Conservation (phyloP, 2,329 filamentous ascomycete species). For the Macrophomina phaseolina region DNA sequence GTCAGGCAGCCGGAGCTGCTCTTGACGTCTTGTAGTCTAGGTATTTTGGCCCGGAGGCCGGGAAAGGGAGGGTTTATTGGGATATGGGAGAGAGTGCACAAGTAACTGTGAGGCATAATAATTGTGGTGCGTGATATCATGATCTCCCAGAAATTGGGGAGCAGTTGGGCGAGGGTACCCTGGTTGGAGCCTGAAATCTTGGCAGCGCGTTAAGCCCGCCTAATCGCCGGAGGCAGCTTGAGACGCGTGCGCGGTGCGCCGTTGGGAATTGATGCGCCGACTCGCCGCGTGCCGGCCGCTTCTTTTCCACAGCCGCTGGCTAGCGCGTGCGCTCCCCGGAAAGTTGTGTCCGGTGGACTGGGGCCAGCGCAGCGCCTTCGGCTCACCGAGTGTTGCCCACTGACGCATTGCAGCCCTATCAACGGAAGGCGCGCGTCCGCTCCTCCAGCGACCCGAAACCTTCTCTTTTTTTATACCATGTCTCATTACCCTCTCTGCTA, state of each 20-base stretch:
- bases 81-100: constrained; percentile 1
- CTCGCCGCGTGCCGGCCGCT: neutral
- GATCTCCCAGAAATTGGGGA: constrained; percentile 2
- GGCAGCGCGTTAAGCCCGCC: constrained; percentile 11
- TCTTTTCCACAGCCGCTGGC: neutral
- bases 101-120: neutral
- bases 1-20: constrained; percentile 1
- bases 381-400: constrained; percentile 21
- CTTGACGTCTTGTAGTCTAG: constrained; percentile 18
- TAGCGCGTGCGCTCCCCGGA: no score
- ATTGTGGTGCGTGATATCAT: constrained; percentile 18
- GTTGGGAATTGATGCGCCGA: neutral
- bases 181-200: constrained; percentile 15
- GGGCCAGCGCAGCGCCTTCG: neutral
- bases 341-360: neutral
- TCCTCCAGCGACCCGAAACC: constrained; percentile 4
- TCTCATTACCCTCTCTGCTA: neutral
- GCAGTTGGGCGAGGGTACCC: constrained; percentile 6
- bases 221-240: constrained; percentile 5
- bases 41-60: constrained; percentile 18
- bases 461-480: constrained; percentile 11
- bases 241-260: constrained; percentile 7
- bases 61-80: constrained; percentile 16
- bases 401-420: constrained; percentile 21
- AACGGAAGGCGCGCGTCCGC: constrained; percentile 6